A percentile compares a stretch with the other conserved stretches of the same genome.
Evolutionary conservation across 2,329 filamentous ascomycete genomes (phyloP).

Genomic region (Coniochaeta sp.): DNA sequence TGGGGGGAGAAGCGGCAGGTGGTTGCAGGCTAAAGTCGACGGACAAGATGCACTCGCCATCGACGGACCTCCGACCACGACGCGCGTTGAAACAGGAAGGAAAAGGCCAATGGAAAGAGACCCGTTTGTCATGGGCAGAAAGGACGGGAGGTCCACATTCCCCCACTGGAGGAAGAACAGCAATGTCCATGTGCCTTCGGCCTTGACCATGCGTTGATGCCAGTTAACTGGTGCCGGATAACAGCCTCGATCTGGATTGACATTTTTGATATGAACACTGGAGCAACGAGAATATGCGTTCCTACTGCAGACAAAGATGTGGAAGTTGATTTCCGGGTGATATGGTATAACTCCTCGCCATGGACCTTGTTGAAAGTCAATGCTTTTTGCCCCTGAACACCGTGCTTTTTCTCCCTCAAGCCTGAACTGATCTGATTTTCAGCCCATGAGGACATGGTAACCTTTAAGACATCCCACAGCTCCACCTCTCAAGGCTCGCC

Average conservation of each 20-base stretch:
- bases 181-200: too few species aligned
- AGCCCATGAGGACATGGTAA: background rate
- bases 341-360: background rate
- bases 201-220: background rate
- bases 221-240: too few species aligned
- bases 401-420: background rate
- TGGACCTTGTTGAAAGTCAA: conserved; percentile 3
- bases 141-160: background rate
- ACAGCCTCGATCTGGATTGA: background rate
- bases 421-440: background rate
- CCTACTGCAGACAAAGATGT: background rate
- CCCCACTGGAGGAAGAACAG: background rate
- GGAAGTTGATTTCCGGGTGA: conserved; percentile 4
- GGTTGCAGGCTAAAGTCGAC: conserved; percentile 1
- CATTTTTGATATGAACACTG: background rate
- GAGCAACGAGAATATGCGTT: background rate
- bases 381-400: conserved; percentile 1
- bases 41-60: background rate
- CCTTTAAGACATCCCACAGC: background rate
- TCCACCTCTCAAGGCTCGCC: conserved; percentile 30
- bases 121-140: background rate
- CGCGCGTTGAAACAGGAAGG: background rate
- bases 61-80: background rate
- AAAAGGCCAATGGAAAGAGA: background rate
- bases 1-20: background rate